Evolutionary conservation across 805 yeast genomes (phyloP).

Genomic region (Kazachstania psychrophila): DNA sequence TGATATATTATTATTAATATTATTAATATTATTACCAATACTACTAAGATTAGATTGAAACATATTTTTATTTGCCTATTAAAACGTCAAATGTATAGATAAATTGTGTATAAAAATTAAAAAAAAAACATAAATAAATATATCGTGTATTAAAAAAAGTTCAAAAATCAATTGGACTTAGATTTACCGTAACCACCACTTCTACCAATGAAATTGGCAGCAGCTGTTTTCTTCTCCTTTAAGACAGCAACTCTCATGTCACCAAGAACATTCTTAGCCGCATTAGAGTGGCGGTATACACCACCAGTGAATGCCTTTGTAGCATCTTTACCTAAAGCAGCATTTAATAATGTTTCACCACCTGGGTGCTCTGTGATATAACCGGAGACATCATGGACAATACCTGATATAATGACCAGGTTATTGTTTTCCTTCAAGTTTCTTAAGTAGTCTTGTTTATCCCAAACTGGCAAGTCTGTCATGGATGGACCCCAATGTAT

Average conservation of each 20-base stretch:
- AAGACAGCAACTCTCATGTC: slow-evolving; percentile 77
- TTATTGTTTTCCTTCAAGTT: slow-evolving; percentile 45
- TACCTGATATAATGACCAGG: slow-evolving; percentile 64
- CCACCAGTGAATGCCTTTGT: slow-evolving; percentile 80
- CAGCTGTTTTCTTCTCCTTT: slow-evolving; percentile 52
- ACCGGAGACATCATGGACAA: slow-evolving; percentile 63
- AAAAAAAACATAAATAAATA: too few species aligned
- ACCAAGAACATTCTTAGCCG: slow-evolving; percentile 75
- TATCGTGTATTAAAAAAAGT: too few species aligned
- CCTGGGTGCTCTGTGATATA: slow-evolving; percentile 77
- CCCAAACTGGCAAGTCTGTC: slow-evolving; percentile 64
- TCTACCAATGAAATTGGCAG: slow-evolving; percentile 35
- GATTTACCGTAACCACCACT: slow-evolving; percentile 27
- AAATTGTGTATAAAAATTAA: too few species aligned
- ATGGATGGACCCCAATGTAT: slow-evolving; percentile 72
- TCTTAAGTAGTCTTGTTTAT: slow-evolving; percentile 48
- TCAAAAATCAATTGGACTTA: too few species aligned
- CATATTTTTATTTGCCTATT: too few species aligned
- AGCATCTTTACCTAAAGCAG: slow-evolving; percentile 74
- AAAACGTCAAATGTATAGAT: too few species aligned
- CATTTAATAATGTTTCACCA: slow-evolving; percentile 62
- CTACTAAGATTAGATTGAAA: too few species aligned
- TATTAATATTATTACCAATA: too few species aligned
- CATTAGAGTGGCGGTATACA: slow-evolving; percentile 76
- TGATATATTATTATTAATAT: too few species aligned